phyloP scores from a whole-genome alignment of 805 yeast genomes.

The Metschnikowia picachoensis region DNA sequence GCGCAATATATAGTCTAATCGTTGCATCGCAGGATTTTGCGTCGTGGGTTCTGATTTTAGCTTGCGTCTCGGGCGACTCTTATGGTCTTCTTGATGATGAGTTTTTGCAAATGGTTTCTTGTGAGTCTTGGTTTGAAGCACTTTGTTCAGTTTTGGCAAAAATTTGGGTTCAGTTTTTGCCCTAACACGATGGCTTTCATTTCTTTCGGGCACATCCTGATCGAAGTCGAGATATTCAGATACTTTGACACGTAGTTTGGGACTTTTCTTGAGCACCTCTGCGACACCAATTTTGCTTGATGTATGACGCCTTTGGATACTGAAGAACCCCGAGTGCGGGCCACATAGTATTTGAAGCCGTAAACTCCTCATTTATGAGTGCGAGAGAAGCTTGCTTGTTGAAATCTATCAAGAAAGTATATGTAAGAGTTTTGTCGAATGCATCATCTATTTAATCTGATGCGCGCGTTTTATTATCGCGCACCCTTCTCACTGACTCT shows the following conservation, averaged over 20 bases:
- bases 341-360: no score
- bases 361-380: no score
- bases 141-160: not conserved
- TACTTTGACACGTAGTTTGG: conserved; percentile 4
- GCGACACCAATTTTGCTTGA: conserved; percentile 1
- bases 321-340: not conserved
- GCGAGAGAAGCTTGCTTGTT: no score
- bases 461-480: no score
- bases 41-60: not conserved
- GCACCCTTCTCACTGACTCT: no score
- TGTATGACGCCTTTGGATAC: not conserved
- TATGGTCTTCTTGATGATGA: not conserved
- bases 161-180: not conserved
- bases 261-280: conserved; percentile 3
- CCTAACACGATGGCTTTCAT: not conserved
- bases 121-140: not conserved
- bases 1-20: not conserved
- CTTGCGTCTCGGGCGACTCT: not conserved
- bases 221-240: conserved; percentile 2
- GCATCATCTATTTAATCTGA: no score
- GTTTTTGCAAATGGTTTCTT: not conserved
- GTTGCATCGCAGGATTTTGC: not conserved
- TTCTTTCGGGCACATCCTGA: not conserved
- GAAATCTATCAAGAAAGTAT: no score
- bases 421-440: no score